phyloP scores from a whole-genome alignment of 352 stramenopile genomes.

The Globisporangium takayamanum region DNA sequence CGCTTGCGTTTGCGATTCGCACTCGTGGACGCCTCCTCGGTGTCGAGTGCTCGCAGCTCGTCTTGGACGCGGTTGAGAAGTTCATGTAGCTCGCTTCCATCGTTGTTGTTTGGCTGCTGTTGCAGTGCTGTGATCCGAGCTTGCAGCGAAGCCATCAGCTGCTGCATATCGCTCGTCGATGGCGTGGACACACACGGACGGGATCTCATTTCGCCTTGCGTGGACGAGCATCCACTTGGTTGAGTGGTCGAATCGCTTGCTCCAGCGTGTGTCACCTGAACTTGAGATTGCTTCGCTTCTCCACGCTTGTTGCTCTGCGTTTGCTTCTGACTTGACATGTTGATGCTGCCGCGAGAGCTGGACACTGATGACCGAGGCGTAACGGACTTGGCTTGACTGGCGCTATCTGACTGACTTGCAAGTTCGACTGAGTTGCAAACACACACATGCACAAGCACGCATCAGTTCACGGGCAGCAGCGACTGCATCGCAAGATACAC shows the following conservation, averaged over 20 bases:
- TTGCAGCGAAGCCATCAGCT: conserved; percentile 9
- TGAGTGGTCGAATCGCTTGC: no score
- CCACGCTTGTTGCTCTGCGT: no score
- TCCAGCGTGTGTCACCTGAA: no score
- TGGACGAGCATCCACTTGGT: no score
- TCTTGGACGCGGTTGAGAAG: conserved; percentile 17
- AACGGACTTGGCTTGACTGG: no score
- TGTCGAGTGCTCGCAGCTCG: conserved; percentile 19
- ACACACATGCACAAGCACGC: background rate
- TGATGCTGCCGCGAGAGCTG: no score
- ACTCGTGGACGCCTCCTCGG: conserved; percentile 9
- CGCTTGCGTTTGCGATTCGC: conserved; percentile 15
- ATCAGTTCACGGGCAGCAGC: no score
- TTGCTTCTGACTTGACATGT: no score
- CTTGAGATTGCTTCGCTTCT: no score
- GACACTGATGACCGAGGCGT: no score
- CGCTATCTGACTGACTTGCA: background rate
- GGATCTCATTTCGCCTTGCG: no score
- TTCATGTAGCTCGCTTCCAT: conserved; percentile 3
- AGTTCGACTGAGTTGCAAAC: background rate
- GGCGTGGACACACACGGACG: no score
- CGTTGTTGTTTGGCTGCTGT: conserved; percentile 1
- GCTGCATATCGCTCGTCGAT: background rate
- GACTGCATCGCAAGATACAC: background rate
- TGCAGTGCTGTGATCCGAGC: conserved; percentile 8